Evolutionary conservation across 2,329 filamentous ascomycete genomes (phyloP).

Genomic region (Diaporthe citri): DNA sequence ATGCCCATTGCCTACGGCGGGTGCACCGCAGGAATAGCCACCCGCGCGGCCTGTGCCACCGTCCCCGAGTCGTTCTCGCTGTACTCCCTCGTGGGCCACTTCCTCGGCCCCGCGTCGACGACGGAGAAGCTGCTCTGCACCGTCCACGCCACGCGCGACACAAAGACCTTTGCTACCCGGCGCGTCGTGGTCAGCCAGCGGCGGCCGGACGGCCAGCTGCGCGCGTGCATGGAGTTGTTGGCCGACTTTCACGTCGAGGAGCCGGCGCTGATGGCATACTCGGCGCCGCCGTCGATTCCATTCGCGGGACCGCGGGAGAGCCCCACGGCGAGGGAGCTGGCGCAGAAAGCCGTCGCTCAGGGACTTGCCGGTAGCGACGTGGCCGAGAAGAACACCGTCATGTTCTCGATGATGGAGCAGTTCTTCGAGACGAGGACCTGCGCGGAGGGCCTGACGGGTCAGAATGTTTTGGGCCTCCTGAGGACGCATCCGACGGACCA

Average conservation of each 20-base stretch:
- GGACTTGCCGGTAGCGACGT: slow-evolving; percentile 46
- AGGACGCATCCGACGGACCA: slow-evolving; percentile 51
- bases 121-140: slow-evolving; percentile 53
- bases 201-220: slow-evolving; percentile 50
- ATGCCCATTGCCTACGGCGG: slow-evolving; percentile 58
- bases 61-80: slow-evolving; percentile 54
- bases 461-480: slow-evolving; percentile 57
- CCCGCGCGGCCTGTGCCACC: slow-evolving; percentile 56
- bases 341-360: slow-evolving; percentile 40
- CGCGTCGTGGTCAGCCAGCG: slow-evolving; percentile 59
- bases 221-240: slow-evolving; percentile 57
- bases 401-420: slow-evolving; percentile 48
- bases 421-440: slow-evolving; percentile 54
- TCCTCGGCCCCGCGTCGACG: slow-evolving; percentile 58
- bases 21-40: slow-evolving; percentile 55
- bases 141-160: slow-evolving; percentile 55
- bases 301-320: slow-evolving; percentile 50
- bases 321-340: slow-evolving; percentile 40
- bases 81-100: slow-evolving; percentile 61
- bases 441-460: slow-evolving; percentile 55
- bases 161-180: slow-evolving; percentile 61
- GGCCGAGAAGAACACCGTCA: slow-evolving; percentile 42
- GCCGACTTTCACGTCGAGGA: slow-evolving; percentile 62
- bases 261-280: slow-evolving; percentile 53
- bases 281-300: slow-evolving; percentile 48